A percentile compares a stretch with the other conserved stretches of the same genome.
Evolutionary conservation across 768 basidiomycete genomes (phyloP).

Genomic region (Mycena sanguinolenta): DNA sequence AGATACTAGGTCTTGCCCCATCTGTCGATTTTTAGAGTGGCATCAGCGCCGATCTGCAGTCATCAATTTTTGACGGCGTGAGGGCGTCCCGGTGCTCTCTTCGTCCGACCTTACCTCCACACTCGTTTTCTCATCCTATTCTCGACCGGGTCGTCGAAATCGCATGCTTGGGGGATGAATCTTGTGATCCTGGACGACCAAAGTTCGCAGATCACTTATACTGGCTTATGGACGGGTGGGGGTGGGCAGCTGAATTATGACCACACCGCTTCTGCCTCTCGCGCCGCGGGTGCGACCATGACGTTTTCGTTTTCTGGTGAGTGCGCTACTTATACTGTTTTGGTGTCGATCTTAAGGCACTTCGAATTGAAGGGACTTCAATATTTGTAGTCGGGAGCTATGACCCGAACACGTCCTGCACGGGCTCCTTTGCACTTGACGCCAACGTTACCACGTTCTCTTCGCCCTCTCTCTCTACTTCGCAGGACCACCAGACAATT

Average conservation of each 20-base stretch:
- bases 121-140: constrained; percentile 17
- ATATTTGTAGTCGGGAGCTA: constrained; percentile 35
- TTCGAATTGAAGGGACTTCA: constrained; percentile 36
- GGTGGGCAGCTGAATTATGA: constrained; percentile 31
- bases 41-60: constrained; percentile 9
- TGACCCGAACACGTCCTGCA: constrained; percentile 37
- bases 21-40: not conserved
- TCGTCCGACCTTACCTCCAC: constrained; percentile 18
- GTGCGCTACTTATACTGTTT: not conserved
- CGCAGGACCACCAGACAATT: constrained; percentile 37
- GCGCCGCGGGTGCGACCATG: constrained; percentile 34
- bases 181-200: constrained; percentile 39
- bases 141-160: constrained; percentile 17
- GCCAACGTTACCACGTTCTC: constrained; percentile 32
- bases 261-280: constrained; percentile 38
- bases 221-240: constrained; percentile 34
- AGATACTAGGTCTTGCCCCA: not conserved
- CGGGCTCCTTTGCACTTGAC: constrained; percentile 38
- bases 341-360: not conserved
- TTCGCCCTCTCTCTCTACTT: constrained; percentile 23
- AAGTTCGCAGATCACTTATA: constrained; percentile 33
- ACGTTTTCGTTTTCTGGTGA: constrained; percentile 41
- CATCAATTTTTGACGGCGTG: constrained; percentile 3
- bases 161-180: constrained; percentile 35
- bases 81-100: not conserved